Base-by-base conservation (phyloP, 2,329 filamentous ascomycete species). In the Nemania diffusa region DNA sequence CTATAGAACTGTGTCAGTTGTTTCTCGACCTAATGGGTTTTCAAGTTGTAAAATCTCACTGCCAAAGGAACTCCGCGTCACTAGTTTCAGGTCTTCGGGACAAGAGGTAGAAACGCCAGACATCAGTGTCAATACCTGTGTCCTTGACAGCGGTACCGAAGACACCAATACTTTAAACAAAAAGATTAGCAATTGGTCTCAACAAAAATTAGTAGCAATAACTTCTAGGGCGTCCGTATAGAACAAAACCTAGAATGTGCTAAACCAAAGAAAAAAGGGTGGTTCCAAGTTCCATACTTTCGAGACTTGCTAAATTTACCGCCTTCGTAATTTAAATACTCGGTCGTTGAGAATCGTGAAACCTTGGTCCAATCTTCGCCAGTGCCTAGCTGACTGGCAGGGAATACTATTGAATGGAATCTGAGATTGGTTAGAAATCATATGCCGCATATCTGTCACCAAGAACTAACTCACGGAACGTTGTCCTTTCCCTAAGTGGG, bases 281-380 rank as follows among this genome's bases (percentile, higher is more conserved):
- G 24, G 5, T 2, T 53, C 40, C 7, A 42, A 5, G 27, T 50
- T 40, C 63, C 63, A 53, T 65, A 65, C 63, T 61, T 61, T 61
- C 93, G 88, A 57, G 92, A 96, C 81, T 97, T 97, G 78, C 91
- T 94, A 82, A 97, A 97, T 79, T 97, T 97, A 72, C 92, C 92
- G 26, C 63, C 53, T 52, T 70, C 66, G 15, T 69, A 70, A 27
- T 70, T 69, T 9, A 69, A 53, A 75, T 96, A 94, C 78, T 97
- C 94, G 0, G 94, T 96, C 0, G 94, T 94, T 8, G 92, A 96
- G 57, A 97, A 86, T 75, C 94, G 92, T 81, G 97, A 90, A 37
- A 97, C 87, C 87, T 91, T 92, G 56, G 93, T 97, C 94, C 94
- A 97, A 70, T 90, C 90, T 73, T 97, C 91, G 51, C 86, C 84